These are phyloP conservation scores for Pyrus pyrifolia DNA, from an alignment of 306 rosid species.

Conservation along the genomic window DNA sequence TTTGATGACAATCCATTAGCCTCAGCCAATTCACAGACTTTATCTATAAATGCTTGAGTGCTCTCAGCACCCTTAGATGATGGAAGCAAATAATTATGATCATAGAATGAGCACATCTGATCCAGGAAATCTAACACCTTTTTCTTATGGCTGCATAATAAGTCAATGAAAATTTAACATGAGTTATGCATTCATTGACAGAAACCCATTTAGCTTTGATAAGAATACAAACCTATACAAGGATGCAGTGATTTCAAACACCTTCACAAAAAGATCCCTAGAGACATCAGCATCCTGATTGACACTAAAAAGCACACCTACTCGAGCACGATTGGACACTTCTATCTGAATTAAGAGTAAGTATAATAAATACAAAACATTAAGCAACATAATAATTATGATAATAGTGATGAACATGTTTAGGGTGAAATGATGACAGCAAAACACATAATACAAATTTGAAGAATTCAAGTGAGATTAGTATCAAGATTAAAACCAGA, in stretches of 20 bases:
- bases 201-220: neutral
- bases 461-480: constrained; percentile 9
- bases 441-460: constrained; percentile 3
- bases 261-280: constrained; percentile 59
- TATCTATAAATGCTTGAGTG: constrained; percentile 48
- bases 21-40: constrained; percentile 74
- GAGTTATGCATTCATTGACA: neutral
- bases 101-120: constrained; percentile 58
- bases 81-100: constrained; percentile 44
- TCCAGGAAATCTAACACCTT: constrained; percentile 60
- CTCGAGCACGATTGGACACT: constrained; percentile 66
- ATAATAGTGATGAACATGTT: constrained; percentile 12
- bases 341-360: constrained; percentile 46
- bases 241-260: constrained; percentile 60
- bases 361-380: neutral
- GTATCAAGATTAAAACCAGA: constrained; percentile 52
- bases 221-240: constrained; percentile 57
- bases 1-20: constrained; percentile 67
- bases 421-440: constrained; percentile 4
- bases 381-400: neutral
- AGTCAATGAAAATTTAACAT: neutral
- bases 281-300: constrained; percentile 43
- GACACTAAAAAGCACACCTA: constrained; percentile 64
- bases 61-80: constrained; percentile 39
- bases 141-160: constrained; percentile 70